Base-by-base conservation (phyloP, 140 eudicot genomes). In the Senecio squalidus region DNA sequence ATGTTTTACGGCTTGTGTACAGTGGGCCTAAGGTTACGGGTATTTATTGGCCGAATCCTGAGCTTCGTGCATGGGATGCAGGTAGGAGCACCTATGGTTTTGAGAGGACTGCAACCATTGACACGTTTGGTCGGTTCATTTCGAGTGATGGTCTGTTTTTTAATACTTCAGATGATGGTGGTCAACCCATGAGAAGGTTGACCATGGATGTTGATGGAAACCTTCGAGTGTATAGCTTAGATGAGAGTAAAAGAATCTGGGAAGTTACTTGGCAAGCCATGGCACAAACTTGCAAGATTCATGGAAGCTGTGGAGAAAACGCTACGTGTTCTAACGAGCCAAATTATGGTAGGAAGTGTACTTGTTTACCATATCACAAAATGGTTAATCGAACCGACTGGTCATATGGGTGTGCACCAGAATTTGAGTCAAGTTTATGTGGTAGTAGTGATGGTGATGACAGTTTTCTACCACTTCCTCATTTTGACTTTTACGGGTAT, bases 301-400 rank as follows among this genome's bases (percentile, higher is more conserved):
- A 80, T 68, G 94, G 84, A 45, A 58, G 73, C 20, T 84, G 88
- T 41, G 88, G 94, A 7, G 55, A 48, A 4, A 80, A 80, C 34
- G 72, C 76, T 66, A 9, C 73, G 4, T 80, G 93, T 49, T 64
- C 73, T 5, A 68, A 74, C 52, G 43, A 70, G 15, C 74, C 61
- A 7, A 58, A 23, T 9, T 44, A 24, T 10, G 79, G 76, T 26
- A 64, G 84, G 49, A 63, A 25, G 44, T 86, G 95, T 54, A 58
- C 82, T 11, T 82, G 95, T 26, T 30, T 73, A 14, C 83, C 83
- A 0, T 68, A 76, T 16, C 74, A 76, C 58, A 73, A 52, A 69
- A 69, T 76, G 78, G 53, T 65, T 58, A 52, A 83, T 44, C 26
- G 2, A 9, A 51, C 55, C 1, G 83, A 83, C 61, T 73, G 92